Base-by-base conservation (phyloP, 805 yeast species). In the Clavispora vitiphila region DNA sequence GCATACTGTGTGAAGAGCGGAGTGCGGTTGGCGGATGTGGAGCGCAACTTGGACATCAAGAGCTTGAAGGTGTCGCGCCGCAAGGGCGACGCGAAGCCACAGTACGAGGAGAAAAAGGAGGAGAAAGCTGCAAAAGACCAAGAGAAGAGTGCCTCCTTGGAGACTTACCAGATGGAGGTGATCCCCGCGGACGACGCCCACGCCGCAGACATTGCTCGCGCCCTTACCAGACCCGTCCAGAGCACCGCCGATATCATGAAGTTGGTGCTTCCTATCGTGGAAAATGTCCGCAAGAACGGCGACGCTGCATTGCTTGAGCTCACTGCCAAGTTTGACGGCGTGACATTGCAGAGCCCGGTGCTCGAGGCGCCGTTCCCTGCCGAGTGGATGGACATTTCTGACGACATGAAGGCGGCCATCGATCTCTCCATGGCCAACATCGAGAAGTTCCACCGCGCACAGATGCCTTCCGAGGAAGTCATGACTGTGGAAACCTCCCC, bases 1-100 rank as follows among this genome's bases (percentile, higher is more conserved):
- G 65, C 74, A 8, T 72, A 74, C 68, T 74, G 79, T 51, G 69
- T 70, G 38, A 76, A 86, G 62, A 71, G 80, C 54, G 96, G 91
- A 24, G 96, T 93, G 24, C 66, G 83, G 20, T 67, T 89, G 55
- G 69, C 76, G 8, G 97, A 90, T 54, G 81, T 93, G 35, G 96
- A 90, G 67, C 75, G 72, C 51, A 88, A 91, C 64, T 73, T 93
- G 57, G 90, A 87, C 57, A 63, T 81, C 59, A 93, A 93, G 71
- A 76, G 87, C 36, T 67, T 82, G 56, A 91, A 91, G 65, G 88
- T 93, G 44, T 81, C 96, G 2, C 80, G 99, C 66, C 78, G 99
- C 61, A 84, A 81, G 65, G 99, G 99, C 40, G 96, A 93, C 67
- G 98, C 99, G 35, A 91, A 91, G 65, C 81, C 86, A 19, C 80